Base-by-base conservation (phyloP, 2,329 filamentous ascomycete species). In the Geosmithia morbida region DNA sequence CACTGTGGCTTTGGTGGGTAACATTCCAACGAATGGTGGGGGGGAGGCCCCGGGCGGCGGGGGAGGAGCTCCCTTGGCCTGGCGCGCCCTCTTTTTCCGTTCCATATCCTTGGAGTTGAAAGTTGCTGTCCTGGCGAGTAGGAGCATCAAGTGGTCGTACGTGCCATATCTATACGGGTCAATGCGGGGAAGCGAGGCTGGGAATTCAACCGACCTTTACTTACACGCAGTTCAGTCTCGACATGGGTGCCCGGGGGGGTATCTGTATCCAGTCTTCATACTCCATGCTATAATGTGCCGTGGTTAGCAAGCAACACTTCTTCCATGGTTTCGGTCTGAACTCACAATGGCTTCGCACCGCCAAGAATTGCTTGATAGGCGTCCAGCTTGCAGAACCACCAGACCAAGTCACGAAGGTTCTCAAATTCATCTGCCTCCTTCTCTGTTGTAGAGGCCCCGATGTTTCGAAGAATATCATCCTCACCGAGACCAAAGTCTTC, bases 361-460 rank as follows among this genome's bases (percentile, higher is more conserved):
- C 89, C 92, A 20, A 97, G 69, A 51, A 96, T 78, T 59, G 86
- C 88, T 61, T 96, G 90, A 55, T 90, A 94, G 8, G 85, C 79
- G 61, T 97, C 92, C 70, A 96, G 92, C 63, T 95, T 94, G 56
- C 78, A 83, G 60, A 89, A 96, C 85, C 88, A 96, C 89, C 90
- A 98, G 59, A 85, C 94, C 5, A 97, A 66, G 63, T 97, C 92
- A 52, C 85, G 79, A 40, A 92, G 71, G 16, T 85, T 82, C 56
- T 92, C 85, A 57, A 85, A 94, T 41, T 77, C 81, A 51, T 87
- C 81, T 44, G 94, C 73, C 51, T 97, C 89, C 51, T 67, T 71
- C 37, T 74, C 67, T 1, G 74, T 75, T 7, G 57, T 51, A 4
- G 51, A 51, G 10, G 48, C 39, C 7, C 47, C 49, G 2, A 53